Base-by-base conservation (phyloP, 2,329 filamentous ascomycete species). In the Fusarium sp. region DNA sequence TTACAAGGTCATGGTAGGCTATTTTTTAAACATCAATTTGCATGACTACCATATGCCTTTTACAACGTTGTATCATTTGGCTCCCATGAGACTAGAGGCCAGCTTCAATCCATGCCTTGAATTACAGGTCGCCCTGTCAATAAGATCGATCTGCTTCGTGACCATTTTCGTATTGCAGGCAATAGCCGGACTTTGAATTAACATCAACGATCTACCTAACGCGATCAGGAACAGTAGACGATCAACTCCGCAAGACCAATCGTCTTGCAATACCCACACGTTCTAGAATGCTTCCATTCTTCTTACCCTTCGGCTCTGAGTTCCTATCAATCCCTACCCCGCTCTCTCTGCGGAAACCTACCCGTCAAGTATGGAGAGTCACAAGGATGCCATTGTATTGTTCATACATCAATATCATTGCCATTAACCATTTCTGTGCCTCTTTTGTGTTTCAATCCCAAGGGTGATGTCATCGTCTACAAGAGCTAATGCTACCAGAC, bases 211-310 rank as follows among this genome's bases (percentile, higher is more conserved):
- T 38, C 28, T 60, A 49, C 22, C 63, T 68, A 73, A 71, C 70
- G 60, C 66, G 48, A 71, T 73, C 38, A 28, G 65, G 70, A 31
- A 66, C 47, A 51, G 41, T 73, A 73, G n/a, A 73, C 70, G 70
- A 73, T n/a, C 41, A 59, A 66, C 52, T 70, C 67, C 67, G 67
- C 38, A 47, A 63, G 35, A 9, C 60, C 61, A 57, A 69, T 66
- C 45, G 51, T 59, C 35, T 41, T 18, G 35, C 33, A 15, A 39
- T 69, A 69, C 42, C 65, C 66, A 69, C 66, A 56, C 17, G 22
- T 69, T 69, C 66, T 69, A 69, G 65, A 69, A 31, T 38, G 20
- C 26, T 69, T 69, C 49, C n/a, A 45, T 56, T 39, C 17, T 56
- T 39, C 17, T 26, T 33, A 33, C 33, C 33, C 35, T 41, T 66